These are phyloP conservation scores for Cryphonectria carpinicola DNA, from an alignment of 2,329 filamentous ascomycete genomes.

Conservation along the genomic window DNA sequence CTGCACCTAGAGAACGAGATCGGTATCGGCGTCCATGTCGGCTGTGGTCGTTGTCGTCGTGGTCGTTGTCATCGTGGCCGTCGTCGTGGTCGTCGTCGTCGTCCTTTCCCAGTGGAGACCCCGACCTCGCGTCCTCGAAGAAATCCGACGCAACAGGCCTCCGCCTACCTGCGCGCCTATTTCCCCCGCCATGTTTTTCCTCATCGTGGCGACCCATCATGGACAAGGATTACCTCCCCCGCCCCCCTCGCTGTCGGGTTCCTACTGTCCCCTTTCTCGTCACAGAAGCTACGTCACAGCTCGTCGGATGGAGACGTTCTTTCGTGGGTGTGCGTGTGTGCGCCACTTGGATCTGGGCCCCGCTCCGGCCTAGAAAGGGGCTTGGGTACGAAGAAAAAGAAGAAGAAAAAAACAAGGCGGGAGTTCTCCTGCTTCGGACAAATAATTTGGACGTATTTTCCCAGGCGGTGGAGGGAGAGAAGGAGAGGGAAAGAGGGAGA, in stretches of 20 bases:
- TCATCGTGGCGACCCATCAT: background rate
- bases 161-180: background rate
- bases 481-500: no score
- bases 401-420: background rate
- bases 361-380: background rate
- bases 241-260: background rate
- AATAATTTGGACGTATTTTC: background rate
- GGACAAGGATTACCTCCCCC: background rate
- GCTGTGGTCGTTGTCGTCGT: background rate
- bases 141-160: conserved; percentile 23
- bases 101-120: background rate
- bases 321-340: background rate
- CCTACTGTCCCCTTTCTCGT: background rate
- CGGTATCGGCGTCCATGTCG: background rate
- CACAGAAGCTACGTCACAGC: background rate
- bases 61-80: no score
- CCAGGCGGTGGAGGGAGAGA: background rate
- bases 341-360: background rate
- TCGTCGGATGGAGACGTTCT: background rate
- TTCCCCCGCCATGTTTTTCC: background rate
- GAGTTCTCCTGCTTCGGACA: background rate
- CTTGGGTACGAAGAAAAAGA: background rate
- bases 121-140: conserved; percentile 18
- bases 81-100: background rate
- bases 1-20: background rate